phyloP scores from a whole-genome alignment of 306 rosid species.

The Abrus pulchellus region DNA sequence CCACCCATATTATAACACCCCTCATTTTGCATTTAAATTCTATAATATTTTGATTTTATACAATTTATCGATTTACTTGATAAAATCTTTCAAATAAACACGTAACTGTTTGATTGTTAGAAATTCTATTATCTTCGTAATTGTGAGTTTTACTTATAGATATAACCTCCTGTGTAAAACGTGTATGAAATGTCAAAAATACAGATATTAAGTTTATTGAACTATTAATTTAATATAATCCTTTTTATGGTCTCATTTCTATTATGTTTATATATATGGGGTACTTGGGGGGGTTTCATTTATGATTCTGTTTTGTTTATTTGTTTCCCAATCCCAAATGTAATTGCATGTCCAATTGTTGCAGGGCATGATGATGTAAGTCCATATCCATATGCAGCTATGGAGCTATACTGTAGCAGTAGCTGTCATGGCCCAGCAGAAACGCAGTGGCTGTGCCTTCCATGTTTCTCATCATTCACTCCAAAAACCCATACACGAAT shows the following conservation, averaged over 20 bases:
- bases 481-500: not conserved
- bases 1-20: too few species aligned
- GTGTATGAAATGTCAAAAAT: too few species aligned
- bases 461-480: constrained; percentile 41
- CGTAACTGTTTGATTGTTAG: too few species aligned
- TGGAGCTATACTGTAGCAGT: constrained; percentile 43
- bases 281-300: constrained; percentile 38
- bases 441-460: constrained; percentile 46
- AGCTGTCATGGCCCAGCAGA: constrained; percentile 48
- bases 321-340: not conserved
- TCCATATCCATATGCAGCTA: not conserved
- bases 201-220: too few species aligned
- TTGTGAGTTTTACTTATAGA: too few species aligned
- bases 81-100: too few species aligned
- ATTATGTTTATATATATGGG: not conserved
- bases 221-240: too few species aligned
- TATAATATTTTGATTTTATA: too few species aligned
- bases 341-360: constrained; percentile 4
- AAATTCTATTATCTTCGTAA: too few species aligned
- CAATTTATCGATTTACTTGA: too few species aligned
- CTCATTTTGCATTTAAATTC: too few species aligned
- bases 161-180: too few species aligned
- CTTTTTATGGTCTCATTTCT: not conserved
- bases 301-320: not conserved
- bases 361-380: constrained; percentile 28